These are phyloP conservation scores for Ambrosia artemisiifolia DNA, from an alignment of 129 eudicot genomes.

Conservation along the genomic window DNA sequence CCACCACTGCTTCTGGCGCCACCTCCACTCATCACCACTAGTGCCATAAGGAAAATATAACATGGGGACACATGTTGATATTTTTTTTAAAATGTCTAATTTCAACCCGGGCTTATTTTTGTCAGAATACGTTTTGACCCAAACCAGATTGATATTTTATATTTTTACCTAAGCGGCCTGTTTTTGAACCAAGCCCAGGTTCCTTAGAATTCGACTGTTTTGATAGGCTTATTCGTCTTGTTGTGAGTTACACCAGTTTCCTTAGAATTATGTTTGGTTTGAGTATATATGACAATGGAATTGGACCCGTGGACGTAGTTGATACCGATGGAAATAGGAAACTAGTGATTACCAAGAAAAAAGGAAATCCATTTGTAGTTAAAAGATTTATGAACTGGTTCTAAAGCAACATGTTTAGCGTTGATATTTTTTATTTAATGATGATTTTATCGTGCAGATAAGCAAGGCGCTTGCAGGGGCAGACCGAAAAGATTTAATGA, in stretches of 20 bases:
- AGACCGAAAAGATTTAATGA: conserved; percentile 65
- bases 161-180: too few relatives aligned
- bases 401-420: not conserved
- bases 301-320: not conserved
- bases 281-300: not conserved
- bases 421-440: not conserved
- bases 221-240: not conserved
- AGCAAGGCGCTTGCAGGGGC: conserved; percentile 67
- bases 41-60: too few relatives aligned
- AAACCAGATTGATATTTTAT: too few relatives aligned
- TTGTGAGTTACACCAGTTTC: not conserved
- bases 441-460: conserved; percentile 37
- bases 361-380: not conserved
- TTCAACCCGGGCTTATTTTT: not conserved
- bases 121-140: not conserved
- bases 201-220: too few relatives aligned
- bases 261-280: not conserved
- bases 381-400: not conserved
- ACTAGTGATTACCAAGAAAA: not conserved
- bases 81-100: too few relatives aligned
- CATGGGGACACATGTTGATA: too few relatives aligned
- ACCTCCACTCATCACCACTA: too few relatives aligned
- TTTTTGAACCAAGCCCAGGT: too few relatives aligned
- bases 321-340: not conserved
- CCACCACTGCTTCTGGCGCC: too few relatives aligned